Percentiles rank a stretch among this genome's conserved stretches.
phyloP scores from a whole-genome alignment of 371 early-diverging fungal species.

The Mortierella sp. region DNA sequence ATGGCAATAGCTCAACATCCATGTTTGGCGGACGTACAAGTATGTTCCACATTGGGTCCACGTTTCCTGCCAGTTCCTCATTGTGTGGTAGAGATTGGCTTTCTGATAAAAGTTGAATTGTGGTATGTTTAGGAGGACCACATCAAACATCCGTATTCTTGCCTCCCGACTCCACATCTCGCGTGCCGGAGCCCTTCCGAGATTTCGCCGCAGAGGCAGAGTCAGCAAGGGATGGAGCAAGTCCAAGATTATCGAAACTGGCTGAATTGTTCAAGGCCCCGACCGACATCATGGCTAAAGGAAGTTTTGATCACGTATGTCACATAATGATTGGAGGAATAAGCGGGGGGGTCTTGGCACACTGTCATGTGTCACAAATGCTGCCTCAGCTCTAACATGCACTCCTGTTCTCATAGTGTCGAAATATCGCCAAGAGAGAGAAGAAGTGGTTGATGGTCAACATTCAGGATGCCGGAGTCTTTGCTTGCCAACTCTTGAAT shows the following conservation, averaged over 20 bases:
- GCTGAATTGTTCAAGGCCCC: conserved; percentile 90
- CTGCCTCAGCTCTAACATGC: too few relatives aligned
- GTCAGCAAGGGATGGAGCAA: conserved; percentile 51
- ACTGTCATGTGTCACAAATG: too few relatives aligned
- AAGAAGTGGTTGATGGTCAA: conserved; percentile 90
- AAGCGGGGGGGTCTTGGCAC: too few relatives aligned
- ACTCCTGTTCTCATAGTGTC: too few relatives aligned
- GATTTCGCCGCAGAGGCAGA: conserved; percentile 59
- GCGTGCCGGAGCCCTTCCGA: conserved; percentile 55
- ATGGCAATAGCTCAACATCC: conserved; percentile 20
- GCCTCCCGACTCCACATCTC: conserved; percentile 56
- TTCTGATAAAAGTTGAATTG: background rate
- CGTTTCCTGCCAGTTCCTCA: background rate
- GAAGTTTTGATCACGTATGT: conserved; percentile 77
- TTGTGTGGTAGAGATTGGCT: background rate
- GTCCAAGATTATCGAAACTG: conserved; percentile 62
- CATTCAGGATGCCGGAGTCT: conserved; percentile 85
- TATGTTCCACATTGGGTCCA: conserved; percentile 14
- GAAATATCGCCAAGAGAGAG: conserved; percentile 69
- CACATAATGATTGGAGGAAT: too few relatives aligned
- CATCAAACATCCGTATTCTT: conserved; percentile 44
- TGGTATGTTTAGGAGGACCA: too few relatives aligned
- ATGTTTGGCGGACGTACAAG: conserved; percentile 33
- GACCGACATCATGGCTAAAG: conserved; percentile 84
- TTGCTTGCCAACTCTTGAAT: conserved; percentile 89